Conservation (phyloP, 2,329 filamentous ascomycete species). For the Huntiella bhutanensis region DNA sequence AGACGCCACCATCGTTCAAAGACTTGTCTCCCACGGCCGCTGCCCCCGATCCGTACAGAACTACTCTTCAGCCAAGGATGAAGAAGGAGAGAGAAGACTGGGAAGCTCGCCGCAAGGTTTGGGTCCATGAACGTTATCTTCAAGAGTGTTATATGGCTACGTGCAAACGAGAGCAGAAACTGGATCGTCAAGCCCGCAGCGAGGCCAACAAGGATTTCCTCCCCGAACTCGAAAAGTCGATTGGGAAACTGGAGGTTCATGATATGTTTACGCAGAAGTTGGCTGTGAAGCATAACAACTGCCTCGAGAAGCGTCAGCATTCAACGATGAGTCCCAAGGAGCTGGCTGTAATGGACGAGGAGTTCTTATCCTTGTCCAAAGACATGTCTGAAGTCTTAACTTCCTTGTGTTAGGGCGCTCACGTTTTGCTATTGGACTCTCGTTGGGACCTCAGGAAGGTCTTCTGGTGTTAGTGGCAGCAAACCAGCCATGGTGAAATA, state of each 20-base stretch:
- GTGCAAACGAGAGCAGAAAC: constrained; percentile 5
- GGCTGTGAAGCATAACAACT: constrained; percentile 5
- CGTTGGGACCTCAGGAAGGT: too few species aligned
- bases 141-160: constrained; percentile 9
- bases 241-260: constrained; percentile 5
- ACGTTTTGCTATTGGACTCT: too few species aligned
- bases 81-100: too few species aligned
- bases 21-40: too few species aligned
- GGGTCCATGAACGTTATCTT: constrained; percentile 7
- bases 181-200: not conserved
- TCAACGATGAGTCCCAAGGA: not conserved
- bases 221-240: constrained; percentile 6
- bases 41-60: too few species aligned
- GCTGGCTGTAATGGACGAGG: not conserved
- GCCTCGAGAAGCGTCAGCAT: not conserved
- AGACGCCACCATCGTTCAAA: not conserved
- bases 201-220: constrained; percentile 5
- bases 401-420: too few species aligned
- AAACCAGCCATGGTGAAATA: too few species aligned
- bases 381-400: too few species aligned
- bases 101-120: constrained; percentile 1
- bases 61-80: too few species aligned
- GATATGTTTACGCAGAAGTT: constrained; percentile 8
- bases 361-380: not conserved
- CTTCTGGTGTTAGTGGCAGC: too few species aligned